Evolutionary conservation across 108 stramenopile species (phyloP).

Genomic region (Pinguiococcus pyrenoidosus): DNA sequence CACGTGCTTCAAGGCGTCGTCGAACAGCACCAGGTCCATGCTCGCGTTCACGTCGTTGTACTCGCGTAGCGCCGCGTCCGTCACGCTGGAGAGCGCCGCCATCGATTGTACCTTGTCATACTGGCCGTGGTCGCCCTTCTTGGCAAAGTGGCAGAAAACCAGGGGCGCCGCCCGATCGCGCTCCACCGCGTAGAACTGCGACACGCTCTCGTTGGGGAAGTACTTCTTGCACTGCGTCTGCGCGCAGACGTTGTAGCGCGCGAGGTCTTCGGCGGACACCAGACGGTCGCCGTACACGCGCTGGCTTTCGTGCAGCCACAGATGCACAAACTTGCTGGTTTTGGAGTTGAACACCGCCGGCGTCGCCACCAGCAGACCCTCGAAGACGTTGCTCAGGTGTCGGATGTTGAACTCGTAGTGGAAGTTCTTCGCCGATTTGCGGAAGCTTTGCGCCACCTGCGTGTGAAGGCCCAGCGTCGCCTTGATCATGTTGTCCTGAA

Average conservation of each 20-base stretch:
- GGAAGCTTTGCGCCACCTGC: constrained; percentile 36
- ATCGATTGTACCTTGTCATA: constrained; percentile 24
- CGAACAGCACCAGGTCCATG: constrained; percentile 55
- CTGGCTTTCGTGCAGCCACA: constrained; percentile 61
- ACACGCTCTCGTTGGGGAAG: constrained; percentile 36
- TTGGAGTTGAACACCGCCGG: constrained; percentile 26
- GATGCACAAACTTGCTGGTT: constrained; percentile 48
- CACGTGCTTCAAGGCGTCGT: constrained; percentile 54
- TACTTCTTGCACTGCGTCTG: constrained; percentile 45
- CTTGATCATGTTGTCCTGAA: constrained; percentile 35
- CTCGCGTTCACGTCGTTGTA: constrained; percentile 47
- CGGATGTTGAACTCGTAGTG: constrained; percentile 67
- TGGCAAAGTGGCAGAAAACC: constrained; percentile 45
- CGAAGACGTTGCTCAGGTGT: constrained; percentile 53
- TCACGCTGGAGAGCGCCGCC: background rate
- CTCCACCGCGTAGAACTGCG: constrained; percentile 36
- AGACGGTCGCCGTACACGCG: constrained; percentile 60
- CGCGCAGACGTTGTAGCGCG: constrained; percentile 32
- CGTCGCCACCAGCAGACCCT: constrained; percentile 47
- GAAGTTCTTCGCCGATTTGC: constrained; percentile 54
- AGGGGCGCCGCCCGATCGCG: constrained; percentile 39
- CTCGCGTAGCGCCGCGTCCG: constrained; percentile 24
- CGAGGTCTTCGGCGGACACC: constrained; percentile 35
- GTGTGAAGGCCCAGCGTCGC: constrained; percentile 36
- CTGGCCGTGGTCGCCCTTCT: constrained; percentile 24